These are phyloP conservation scores for Acanthamoeba rhysodes DNA, from an alignment of 208 protist genomes.

Conservation along the genomic window DNA sequence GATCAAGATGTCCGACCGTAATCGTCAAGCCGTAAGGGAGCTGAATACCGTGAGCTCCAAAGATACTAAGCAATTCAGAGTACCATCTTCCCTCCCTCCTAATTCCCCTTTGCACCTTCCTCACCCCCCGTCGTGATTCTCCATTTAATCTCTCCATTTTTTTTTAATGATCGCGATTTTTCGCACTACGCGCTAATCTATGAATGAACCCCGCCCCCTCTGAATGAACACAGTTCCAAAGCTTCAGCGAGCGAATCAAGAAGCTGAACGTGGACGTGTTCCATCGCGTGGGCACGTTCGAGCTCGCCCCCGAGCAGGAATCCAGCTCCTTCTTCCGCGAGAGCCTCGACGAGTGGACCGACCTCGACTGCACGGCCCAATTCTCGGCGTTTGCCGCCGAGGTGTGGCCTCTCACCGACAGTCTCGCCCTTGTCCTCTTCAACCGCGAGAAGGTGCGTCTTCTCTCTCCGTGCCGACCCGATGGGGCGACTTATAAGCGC, in stretches of 20 bases:
- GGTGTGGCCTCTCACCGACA: constrained; percentile 64
- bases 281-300: constrained; percentile 64
- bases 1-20: constrained; percentile 29
- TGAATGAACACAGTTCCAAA: constrained; percentile 45
- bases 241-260: constrained; percentile 73
- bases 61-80: constrained; percentile 9
- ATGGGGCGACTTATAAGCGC: neutral
- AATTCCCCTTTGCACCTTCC: neutral
- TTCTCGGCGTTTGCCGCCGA: constrained; percentile 62
- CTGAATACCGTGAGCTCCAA: constrained; percentile 16
- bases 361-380: constrained; percentile 73
- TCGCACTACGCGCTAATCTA: neutral
- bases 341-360: constrained; percentile 71
- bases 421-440: constrained; percentile 65
- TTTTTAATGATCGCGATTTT: neutral
- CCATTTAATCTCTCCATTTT: constrained; percentile 3
- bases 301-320: constrained; percentile 67
- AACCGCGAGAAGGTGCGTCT: neutral
- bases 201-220: neutral
- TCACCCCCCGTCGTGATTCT: neutral
- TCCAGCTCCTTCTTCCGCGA: constrained; percentile 69
- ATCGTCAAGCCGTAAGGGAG: constrained; percentile 12
- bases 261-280: constrained; percentile 76
- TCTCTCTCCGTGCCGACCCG: neutral
- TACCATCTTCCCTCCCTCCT: neutral